Conservation (phyloP, 169 alveolate species). For the Pseudocohnilembus persalinus region DNA sequence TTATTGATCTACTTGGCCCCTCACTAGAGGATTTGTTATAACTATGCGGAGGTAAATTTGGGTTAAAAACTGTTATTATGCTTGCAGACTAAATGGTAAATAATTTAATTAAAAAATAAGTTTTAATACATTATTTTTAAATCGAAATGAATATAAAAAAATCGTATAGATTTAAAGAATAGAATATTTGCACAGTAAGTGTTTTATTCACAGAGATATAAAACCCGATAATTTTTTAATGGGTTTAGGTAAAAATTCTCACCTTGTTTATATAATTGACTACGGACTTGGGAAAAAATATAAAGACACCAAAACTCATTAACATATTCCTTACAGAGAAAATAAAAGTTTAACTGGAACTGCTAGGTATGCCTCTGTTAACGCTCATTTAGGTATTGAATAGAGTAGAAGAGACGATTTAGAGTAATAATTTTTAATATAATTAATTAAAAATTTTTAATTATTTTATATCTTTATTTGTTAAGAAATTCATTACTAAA, state of each 20-base stretch:
- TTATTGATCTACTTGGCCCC: conserved; percentile 75
- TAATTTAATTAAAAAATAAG: background rate
- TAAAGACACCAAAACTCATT: conserved; percentile 66
- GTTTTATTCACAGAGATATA: conserved; percentile 77
- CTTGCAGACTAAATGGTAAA: conserved; percentile 60
- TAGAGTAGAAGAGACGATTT: conserved; percentile 78
- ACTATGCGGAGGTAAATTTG: conserved; percentile 52
- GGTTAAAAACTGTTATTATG: conserved; percentile 62
- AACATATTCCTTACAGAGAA: conserved; percentile 70
- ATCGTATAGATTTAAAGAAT: conserved; percentile 40
- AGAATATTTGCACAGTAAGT: conserved; percentile 66
- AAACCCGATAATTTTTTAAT: conserved; percentile 81
- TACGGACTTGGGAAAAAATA: conserved; percentile 70
- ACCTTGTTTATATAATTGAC: conserved; percentile 51
- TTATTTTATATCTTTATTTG: conserved; percentile 59
- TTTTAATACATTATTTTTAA: too few relatives aligned
- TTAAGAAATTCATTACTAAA: conserved; percentile 38
- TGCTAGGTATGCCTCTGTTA: conserved; percentile 70
- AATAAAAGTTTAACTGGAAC: conserved; percentile 67
- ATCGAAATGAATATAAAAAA: too few relatives aligned
- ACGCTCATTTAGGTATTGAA: conserved; percentile 72
- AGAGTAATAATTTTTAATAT: conserved; percentile 18
- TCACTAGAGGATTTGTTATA: conserved; percentile 65
- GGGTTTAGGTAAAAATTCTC: conserved; percentile 50
- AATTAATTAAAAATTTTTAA: too few relatives aligned